These are phyloP conservation scores for Aspergillus oerlinghausenensis DNA, from an alignment of 2,329 filamentous ascomycete species.

Conservation along the genomic window DNA sequence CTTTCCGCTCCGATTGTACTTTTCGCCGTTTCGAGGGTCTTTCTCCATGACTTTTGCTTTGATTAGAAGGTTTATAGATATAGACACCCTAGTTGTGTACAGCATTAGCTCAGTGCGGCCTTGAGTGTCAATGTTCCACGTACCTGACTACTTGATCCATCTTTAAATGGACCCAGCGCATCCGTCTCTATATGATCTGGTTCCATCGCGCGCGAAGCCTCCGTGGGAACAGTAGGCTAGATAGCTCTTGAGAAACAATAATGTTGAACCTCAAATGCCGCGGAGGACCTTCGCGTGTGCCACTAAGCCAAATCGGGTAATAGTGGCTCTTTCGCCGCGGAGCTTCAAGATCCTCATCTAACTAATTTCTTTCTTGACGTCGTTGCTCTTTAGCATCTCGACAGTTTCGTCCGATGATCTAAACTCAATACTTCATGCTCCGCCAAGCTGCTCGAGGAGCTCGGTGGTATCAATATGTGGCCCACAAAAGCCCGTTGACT, in stretches of 20 bases:
- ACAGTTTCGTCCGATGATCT: conserved; percentile 27
- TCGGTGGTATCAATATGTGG: conserved; percentile 41
- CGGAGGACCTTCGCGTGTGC: conserved; percentile 13
- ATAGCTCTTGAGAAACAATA: background rate
- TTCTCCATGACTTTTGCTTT: conserved; percentile 28
- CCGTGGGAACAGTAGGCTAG: background rate
- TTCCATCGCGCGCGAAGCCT: conserved; percentile 16
- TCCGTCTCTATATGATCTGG: conserved; percentile 17
- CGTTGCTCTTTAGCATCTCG: background rate
- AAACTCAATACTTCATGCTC: conserved; percentile 38
- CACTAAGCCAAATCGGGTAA: conserved; percentile 30
- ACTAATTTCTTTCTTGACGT: background rate
- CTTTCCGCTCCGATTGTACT: conserved; percentile 38
- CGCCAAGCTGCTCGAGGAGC: conserved; percentile 41
- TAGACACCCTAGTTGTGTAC: conserved; percentile 52
- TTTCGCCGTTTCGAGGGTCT: conserved; percentile 57
- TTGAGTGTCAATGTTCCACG: background rate
- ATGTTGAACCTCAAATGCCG: conserved; percentile 3
- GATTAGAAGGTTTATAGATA: conserved; percentile 54
- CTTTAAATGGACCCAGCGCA: conserved; percentile 19
- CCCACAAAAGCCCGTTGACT: conserved; percentile 29
- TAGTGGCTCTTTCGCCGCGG: conserved; percentile 25
- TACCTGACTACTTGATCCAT: conserved; percentile 30
- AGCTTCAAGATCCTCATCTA: conserved; percentile 15
- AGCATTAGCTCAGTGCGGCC: background rate